phyloP scores from a whole-genome alignment of 495 filamentous ascomycete species.

The Cercophora sp. region DNA sequence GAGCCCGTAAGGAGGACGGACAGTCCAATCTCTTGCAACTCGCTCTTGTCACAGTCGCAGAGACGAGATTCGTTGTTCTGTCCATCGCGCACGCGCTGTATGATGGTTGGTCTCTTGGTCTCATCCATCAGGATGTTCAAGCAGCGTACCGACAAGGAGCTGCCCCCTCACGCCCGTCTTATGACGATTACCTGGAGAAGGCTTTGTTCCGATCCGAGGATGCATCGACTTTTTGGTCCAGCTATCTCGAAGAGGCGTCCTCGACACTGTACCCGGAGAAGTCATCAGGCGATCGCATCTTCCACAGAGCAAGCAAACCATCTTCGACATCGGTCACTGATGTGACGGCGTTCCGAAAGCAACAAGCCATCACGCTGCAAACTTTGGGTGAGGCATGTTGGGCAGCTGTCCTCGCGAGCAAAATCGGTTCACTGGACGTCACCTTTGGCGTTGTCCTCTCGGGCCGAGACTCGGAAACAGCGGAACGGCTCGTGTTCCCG shows the following conservation, averaged over 20 bases:
- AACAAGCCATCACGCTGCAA: slow-evolving; percentile 57
- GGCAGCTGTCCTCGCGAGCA: slow-evolving; percentile 56
- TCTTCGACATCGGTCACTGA: slow-evolving; percentile 34
- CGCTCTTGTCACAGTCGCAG: slow-evolving; percentile 29
- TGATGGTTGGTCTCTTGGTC: slow-evolving; percentile 67
- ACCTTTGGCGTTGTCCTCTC: slow-evolving; percentile 69
- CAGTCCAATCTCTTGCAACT: slow-evolving; percentile 41
- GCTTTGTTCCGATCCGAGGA: slow-evolving; percentile 32
- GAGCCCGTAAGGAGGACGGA: slow-evolving; percentile 23
- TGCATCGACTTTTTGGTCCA: slow-evolving; percentile 56
- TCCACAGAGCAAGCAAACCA: slow-evolving; percentile 44
- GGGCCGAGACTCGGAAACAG: slow-evolving; percentile 57
- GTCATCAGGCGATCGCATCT: neutral
- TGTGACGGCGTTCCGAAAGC: slow-evolving; percentile 52
- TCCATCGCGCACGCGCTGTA: slow-evolving; percentile 78
- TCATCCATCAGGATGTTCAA: slow-evolving; percentile 63
- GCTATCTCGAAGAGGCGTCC: slow-evolving; percentile 48
- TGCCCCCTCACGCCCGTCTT: slow-evolving; percentile 37
- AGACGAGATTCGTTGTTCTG: slow-evolving; percentile 51
- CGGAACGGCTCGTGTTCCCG: slow-evolving; percentile 63
- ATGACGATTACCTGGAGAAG: slow-evolving; percentile 45
- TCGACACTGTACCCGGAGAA: slow-evolving; percentile 31
- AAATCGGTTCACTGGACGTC: slow-evolving; percentile 55
- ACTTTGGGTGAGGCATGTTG: slow-evolving; percentile 63
- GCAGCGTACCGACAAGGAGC: slow-evolving; percentile 49